These are phyloP conservation scores for Epichloe elymi DNA, from an alignment of 2,329 filamentous ascomycete species.

Conservation along the genomic window DNA sequence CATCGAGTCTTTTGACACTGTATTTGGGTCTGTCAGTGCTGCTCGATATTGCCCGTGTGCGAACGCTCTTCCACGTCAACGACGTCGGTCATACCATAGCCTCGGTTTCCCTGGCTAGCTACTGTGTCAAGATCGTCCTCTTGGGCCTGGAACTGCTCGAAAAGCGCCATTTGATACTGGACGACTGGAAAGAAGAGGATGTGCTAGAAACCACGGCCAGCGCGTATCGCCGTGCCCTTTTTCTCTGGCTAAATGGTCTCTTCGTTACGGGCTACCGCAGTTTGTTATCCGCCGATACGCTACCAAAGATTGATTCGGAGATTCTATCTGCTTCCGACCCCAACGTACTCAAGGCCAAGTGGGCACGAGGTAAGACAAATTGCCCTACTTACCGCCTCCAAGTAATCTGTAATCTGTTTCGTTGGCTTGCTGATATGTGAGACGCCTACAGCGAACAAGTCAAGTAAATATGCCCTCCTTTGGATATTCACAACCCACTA, in stretches of 20 bases:
- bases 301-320: background rate
- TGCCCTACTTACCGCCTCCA: no score
- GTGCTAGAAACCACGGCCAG: background rate
- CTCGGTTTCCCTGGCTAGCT: slow-evolving; percentile 12
- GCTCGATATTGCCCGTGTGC: no score
- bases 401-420: no score
- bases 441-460: no score
- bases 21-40: no score
- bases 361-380: no score
- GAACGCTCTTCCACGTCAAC: background rate
- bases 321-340: no score
- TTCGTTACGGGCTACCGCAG: slow-evolving; percentile 15
- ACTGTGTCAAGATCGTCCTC: slow-evolving; percentile 15
- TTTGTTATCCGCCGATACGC: slow-evolving; percentile 10
- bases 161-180: slow-evolving; percentile 15
- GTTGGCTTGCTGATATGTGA: no score
- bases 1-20: no score
- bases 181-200: slow-evolving; percentile 3
- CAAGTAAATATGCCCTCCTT: no score
- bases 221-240: slow-evolving; percentile 9
- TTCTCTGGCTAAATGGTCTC: slow-evolving; percentile 20
- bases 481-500: no score
- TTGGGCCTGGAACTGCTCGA: slow-evolving; percentile 11
- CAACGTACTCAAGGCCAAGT: no score
- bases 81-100: slow-evolving; percentile 9